These are phyloP conservation scores for Stevia rebaudiana DNA, from an alignment of 140 eudicot species.

Conservation along the genomic window DNA sequence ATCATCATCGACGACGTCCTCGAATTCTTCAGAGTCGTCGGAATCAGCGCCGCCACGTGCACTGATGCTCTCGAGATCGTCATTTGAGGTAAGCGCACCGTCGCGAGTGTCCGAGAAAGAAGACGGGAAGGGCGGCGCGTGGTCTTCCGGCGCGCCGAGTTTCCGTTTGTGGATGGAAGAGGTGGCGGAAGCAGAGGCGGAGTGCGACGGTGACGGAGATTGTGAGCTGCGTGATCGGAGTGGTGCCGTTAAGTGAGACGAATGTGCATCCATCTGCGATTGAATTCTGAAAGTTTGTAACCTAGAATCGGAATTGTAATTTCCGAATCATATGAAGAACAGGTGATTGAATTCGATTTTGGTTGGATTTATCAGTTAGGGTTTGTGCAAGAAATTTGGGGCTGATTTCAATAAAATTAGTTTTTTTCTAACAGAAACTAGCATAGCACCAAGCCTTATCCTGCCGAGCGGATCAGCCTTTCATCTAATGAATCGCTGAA, in stretches of 20 bases:
- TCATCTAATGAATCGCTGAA: too few species aligned
- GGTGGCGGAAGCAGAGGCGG: constrained; percentile 89
- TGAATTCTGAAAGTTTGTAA: background rate
- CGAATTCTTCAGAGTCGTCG: constrained; percentile 66
- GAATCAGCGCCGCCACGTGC: constrained; percentile 72
- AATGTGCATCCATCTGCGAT: constrained; percentile 41
- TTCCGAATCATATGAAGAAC: background rate
- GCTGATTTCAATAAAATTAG: too few species aligned
- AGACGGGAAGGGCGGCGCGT: constrained; percentile 80
- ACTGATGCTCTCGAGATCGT: constrained; percentile 82
- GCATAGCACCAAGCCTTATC: too few species aligned
- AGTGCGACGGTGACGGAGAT: constrained; percentile 91
- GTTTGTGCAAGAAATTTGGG: constrained; percentile 22
- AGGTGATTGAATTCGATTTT: background rate
- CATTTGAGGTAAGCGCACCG: constrained; percentile 77
- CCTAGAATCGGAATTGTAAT: background rate
- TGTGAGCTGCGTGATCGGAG: constrained; percentile 89
- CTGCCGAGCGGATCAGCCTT: too few species aligned
- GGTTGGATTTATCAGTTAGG: constrained; percentile 7
- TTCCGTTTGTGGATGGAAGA: constrained; percentile 87
- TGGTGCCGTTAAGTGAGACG: constrained; percentile 61
- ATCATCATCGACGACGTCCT: constrained; percentile 79
- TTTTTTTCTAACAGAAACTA: too few species aligned
- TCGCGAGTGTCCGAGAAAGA: constrained; percentile 77
- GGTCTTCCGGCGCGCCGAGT: constrained; percentile 54